Evolutionary conservation across 1,284 basidiomycete species (phyloP).

Genomic region (Irpex sp.): DNA sequence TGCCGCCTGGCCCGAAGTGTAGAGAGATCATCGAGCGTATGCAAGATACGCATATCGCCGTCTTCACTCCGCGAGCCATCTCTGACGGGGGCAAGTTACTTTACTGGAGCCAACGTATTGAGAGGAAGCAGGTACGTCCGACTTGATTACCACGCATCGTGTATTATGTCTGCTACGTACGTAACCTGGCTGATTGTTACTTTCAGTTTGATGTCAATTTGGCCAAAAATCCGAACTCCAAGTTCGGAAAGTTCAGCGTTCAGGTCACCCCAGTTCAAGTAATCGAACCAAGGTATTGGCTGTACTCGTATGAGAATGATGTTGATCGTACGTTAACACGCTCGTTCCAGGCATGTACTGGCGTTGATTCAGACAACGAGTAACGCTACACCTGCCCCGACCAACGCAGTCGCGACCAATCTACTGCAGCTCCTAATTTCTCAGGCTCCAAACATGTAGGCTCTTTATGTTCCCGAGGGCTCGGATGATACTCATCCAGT

Average conservation of each 20-base stretch:
- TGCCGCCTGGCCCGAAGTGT: constrained; percentile 11
- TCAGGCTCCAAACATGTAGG: constrained; percentile 24
- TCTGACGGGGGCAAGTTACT: constrained; percentile 24
- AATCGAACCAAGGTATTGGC: constrained; percentile 13
- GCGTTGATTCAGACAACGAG: constrained; percentile 2
- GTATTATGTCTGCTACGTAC: neutral
- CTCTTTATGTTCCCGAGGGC: neutral
- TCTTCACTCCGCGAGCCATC: constrained; percentile 18
- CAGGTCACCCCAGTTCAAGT: constrained; percentile 12
- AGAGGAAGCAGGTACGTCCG: neutral
- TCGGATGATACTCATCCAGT: neutral
- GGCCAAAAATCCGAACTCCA: constrained; percentile 8
- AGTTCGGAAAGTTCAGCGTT: constrained; percentile 7
- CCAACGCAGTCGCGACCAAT: constrained; percentile 17
- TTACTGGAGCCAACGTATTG: constrained; percentile 14
- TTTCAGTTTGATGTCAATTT: constrained; percentile 13
- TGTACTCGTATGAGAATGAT: neutral
- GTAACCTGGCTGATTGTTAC: neutral
- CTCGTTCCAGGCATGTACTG: constrained; percentile 7
- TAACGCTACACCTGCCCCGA: constrained; percentile 2
- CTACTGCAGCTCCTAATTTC: constrained; percentile 23
- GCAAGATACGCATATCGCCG: constrained; percentile 13
- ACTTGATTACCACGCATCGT: too few relatives aligned
- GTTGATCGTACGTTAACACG: neutral
- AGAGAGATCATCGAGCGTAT: constrained; percentile 21